Conservation (phyloP, 495 filamentous ascomycete genomes). For the Lindgomyces ingoldianus region DNA sequence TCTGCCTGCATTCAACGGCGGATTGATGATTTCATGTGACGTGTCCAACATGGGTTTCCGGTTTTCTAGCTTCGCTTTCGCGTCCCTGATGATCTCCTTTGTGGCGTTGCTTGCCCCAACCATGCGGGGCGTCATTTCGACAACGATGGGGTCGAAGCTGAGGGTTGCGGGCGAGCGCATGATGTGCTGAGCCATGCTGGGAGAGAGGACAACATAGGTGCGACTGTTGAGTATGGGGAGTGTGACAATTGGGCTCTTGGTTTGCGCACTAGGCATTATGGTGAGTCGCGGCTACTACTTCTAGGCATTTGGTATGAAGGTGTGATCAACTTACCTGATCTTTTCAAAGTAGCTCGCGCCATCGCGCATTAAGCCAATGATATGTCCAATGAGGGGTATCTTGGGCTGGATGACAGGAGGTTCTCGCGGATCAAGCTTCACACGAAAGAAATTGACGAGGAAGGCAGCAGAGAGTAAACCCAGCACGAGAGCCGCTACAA, state of each 20-base stretch:
- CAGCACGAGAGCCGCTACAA: constrained; percentile 4
- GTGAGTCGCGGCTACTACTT: background rate
- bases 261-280: constrained; percentile 15
- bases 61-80: constrained; percentile 21
- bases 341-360: constrained; percentile 46
- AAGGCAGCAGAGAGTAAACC: constrained; percentile 5
- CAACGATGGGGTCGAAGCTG: constrained; percentile 44
- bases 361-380: constrained; percentile 46
- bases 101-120: constrained; percentile 29
- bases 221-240: constrained; percentile 49
- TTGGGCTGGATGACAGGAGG: constrained; percentile 46
- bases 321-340: constrained; percentile 17
- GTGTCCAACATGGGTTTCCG: constrained; percentile 24
- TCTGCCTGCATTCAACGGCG: constrained; percentile 21
- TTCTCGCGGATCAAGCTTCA: constrained; percentile 47
- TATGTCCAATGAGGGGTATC: constrained; percentile 53
- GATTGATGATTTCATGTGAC: constrained; percentile 35
- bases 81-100: constrained; percentile 23
- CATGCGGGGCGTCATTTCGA: constrained; percentile 32
- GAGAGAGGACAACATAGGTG: constrained; percentile 51
- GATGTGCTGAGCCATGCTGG: constrained; percentile 47
- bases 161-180: constrained; percentile 50
- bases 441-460: background rate
- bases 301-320: background rate
- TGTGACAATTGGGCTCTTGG: constrained; percentile 46